A percentile compares a stretch with the other conserved stretches of the same genome.
Conservation (phyloP, 345 rosid species). For the Eucalyptus viminalis region DNA sequence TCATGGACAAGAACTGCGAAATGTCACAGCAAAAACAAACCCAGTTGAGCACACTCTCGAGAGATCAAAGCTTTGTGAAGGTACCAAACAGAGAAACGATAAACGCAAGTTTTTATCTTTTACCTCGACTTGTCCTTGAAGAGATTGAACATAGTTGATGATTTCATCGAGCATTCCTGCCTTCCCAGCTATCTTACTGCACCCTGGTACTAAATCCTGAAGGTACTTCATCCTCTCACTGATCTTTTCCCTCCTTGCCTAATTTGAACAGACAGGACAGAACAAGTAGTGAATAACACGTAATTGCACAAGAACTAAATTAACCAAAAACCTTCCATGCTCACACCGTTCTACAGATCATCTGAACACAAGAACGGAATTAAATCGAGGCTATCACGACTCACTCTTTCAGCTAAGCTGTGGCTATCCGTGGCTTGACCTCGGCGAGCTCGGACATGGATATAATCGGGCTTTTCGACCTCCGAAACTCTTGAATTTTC, state of each 20-base stretch:
- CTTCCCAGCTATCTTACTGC: conserved; percentile 55
- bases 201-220: conserved; percentile 72
- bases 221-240: conserved; percentile 71
- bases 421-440: conserved; percentile 99
- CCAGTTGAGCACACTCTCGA: background rate
- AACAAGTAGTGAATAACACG: background rate
- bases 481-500: conserved; percentile 52
- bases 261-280: background rate
- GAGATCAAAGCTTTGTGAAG: background rate
- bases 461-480: conserved; percentile 60
- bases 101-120: background rate
- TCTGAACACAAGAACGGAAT: background rate
- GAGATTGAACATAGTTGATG: conserved; percentile 73
- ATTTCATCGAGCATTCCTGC: conserved; percentile 87
- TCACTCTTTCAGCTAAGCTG: conserved; percentile 92
- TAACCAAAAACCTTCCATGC: background rate
- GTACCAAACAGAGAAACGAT: background rate
- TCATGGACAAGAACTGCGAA: conserved; percentile 61
- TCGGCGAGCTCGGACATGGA: conserved; percentile 91
- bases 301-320: background rate
- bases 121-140: conserved; percentile 75
- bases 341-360: background rate
- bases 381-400: background rate
- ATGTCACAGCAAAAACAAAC: background rate
- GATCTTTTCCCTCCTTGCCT: conserved; percentile 87